Evolutionary conservation across 805 yeast genomes (phyloP).

Genomic region (Saturnispora zaruensis): DNA sequence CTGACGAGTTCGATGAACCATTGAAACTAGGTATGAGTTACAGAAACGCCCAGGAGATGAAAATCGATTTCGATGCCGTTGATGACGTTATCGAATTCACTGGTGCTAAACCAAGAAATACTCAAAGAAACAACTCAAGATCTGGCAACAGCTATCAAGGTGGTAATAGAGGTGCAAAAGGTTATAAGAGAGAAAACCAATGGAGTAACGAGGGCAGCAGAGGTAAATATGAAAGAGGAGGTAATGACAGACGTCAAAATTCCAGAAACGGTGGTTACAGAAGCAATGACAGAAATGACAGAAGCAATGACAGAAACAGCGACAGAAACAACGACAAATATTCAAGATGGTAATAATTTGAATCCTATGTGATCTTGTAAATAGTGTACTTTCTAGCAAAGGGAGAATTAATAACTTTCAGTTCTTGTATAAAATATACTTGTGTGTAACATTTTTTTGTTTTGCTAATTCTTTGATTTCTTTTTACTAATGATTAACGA

Average conservation of each 20-base stretch:
- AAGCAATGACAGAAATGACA: slow-evolving; percentile 4
- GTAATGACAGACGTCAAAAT: slow-evolving; percentile 6
- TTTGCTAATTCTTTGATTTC: not conserved
- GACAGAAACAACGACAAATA: not conserved
- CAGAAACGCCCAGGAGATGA: slow-evolving; percentile 21
- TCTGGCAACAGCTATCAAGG: slow-evolving; percentile 13
- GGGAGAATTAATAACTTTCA: not conserved
- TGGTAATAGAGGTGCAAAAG: slow-evolving; percentile 12
- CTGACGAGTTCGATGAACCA: slow-evolving; percentile 9
- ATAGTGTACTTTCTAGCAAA: not conserved
- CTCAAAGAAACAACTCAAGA: not conserved
- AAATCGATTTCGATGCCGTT: slow-evolving; percentile 20
- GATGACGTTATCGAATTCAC: slow-evolving; percentile 27
- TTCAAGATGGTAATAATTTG: slow-evolving; percentile 10
- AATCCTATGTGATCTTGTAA: not conserved
- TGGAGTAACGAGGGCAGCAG: slow-evolving; percentile 11
- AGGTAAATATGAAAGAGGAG: slow-evolving; percentile 9
- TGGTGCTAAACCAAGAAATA: slow-evolving; percentile 19
- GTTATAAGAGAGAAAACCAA: slow-evolving; percentile 11
- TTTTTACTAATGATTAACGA: not conserved
- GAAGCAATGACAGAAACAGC: slow-evolving; percentile 8
- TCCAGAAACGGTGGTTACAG: slow-evolving; percentile 5
- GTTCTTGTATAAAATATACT: not conserved
- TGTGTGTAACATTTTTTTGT: slow-evolving; percentile 1
- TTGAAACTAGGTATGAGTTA: slow-evolving; percentile 8